Conservation (phyloP, 2,329 filamentous ascomycete genomes). For the Talaromyces rugulosus region DNA sequence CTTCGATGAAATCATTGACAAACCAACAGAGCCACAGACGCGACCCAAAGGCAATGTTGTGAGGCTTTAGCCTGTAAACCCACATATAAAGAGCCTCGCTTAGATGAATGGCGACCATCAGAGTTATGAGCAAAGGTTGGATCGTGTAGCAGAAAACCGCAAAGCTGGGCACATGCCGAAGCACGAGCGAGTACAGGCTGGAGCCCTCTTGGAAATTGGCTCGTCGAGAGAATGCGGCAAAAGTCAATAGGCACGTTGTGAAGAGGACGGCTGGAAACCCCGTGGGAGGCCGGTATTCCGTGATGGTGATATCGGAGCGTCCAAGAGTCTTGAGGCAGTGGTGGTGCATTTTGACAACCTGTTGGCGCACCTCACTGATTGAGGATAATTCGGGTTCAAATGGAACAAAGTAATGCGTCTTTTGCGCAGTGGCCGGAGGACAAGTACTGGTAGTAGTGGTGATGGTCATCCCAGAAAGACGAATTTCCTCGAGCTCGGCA, state of each 20-base stretch:
- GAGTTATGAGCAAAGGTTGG: slow-evolving; percentile 54
- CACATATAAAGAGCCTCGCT: slow-evolving; percentile 55
- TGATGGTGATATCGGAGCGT: slow-evolving; percentile 53
- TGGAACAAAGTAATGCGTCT: slow-evolving; percentile 49
- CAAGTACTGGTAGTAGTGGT: slow-evolving; percentile 27
- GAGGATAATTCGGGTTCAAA: slow-evolving; percentile 67
- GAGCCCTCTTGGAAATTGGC: slow-evolving; percentile 53
- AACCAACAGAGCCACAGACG: slow-evolving; percentile 53
- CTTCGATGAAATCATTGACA: slow-evolving; percentile 51
- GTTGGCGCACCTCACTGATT: slow-evolving; percentile 63
- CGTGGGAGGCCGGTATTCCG: slow-evolving; percentile 48
- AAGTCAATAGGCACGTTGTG: slow-evolving; percentile 51
- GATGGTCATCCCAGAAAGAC: slow-evolving; percentile 60
- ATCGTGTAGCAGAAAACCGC: slow-evolving; percentile 55
- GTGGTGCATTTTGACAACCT: slow-evolving; percentile 69
- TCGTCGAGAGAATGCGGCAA: slow-evolving; percentile 48
- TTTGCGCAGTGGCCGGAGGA: slow-evolving; percentile 27
- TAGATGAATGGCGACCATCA: slow-evolving; percentile 62
- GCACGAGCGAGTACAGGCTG: slow-evolving; percentile 46
- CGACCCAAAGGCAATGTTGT: slow-evolving; percentile 49
- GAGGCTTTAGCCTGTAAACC: slow-evolving; percentile 42
- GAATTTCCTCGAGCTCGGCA: slow-evolving; percentile 63
- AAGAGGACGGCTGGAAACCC: slow-evolving; percentile 55
- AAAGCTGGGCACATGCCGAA: slow-evolving; percentile 55
- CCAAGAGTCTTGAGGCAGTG: slow-evolving; percentile 58